phyloP scores from a whole-genome alignment of 2,329 filamentous ascomycete genomes.

The Cladosporium colombiae region DNA sequence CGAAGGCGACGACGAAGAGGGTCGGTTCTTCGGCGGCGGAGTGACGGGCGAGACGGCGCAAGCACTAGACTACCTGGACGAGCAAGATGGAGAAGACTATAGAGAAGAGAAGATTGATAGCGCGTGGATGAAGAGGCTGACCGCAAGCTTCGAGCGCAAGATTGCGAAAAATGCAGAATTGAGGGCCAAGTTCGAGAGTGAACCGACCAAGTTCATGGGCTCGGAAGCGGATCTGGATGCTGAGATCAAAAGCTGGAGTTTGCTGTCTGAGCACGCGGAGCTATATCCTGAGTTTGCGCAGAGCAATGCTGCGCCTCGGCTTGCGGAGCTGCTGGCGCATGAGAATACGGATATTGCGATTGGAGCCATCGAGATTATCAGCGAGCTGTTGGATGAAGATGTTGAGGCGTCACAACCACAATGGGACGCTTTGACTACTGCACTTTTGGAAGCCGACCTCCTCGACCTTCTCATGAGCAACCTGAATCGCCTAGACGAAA shows the following conservation, averaged over 20 bases:
- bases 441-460: slow-evolving; percentile 65
- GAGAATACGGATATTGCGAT: slow-evolving; percentile 98
- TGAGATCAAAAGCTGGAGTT: slow-evolving; percentile 81
- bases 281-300: slow-evolving; percentile 79
- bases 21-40: slow-evolving; percentile 92
- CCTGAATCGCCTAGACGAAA: slow-evolving; percentile 76
- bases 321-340: slow-evolving; percentile 83
- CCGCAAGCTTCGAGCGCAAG: slow-evolving; percentile 82
- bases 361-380: slow-evolving; percentile 82
- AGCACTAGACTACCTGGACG: slow-evolving; percentile 85
- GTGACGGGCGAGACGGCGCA: slow-evolving; percentile 78
- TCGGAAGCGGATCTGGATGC: slow-evolving; percentile 87
- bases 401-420: slow-evolving; percentile 77
- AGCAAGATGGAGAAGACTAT: slow-evolving; percentile 55
- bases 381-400: slow-evolving; percentile 91
- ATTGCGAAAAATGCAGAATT: slow-evolving; percentile 90
- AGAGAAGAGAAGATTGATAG: slow-evolving; percentile 76
- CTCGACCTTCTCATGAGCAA: slow-evolving; percentile 75
- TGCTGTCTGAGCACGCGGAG: slow-evolving; percentile 82
- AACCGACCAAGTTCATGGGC: slow-evolving; percentile 79
- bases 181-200: slow-evolving; percentile 77
- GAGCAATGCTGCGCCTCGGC: slow-evolving; percentile 67
- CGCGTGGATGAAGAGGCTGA: slow-evolving; percentile 79
- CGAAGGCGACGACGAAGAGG: slow-evolving; percentile 77
- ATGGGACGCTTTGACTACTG: slow-evolving; percentile 73